A percentile compares a stretch with the other conserved stretches of the same genome.
These are phyloP conservation scores for Hanseniaspora taiwanica DNA, from an alignment of 805 yeast species.

Conservation along the genomic window DNA sequence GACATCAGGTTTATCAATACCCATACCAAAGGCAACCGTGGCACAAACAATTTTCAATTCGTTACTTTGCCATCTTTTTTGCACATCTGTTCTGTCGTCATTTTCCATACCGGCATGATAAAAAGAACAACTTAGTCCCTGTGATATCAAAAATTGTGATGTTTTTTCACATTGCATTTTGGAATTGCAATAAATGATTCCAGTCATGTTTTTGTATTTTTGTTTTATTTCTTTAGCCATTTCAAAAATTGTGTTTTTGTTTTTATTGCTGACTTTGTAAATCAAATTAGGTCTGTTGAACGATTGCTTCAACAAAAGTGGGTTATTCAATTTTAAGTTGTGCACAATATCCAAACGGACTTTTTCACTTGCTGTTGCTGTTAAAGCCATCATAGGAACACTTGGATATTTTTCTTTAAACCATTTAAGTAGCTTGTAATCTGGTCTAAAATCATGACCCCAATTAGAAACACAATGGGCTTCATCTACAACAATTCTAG, in stretches of 20 bases:
- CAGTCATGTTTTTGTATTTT: slow-evolving; percentile 48
- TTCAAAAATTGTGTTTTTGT: slow-evolving; percentile 38
- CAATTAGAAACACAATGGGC: slow-evolving; percentile 97
- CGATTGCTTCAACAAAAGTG: slow-evolving; percentile 70
- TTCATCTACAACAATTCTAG: slow-evolving; percentile 87
- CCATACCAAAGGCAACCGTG: slow-evolving; percentile 98
- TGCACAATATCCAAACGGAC: slow-evolving; percentile 78
- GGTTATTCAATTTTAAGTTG: slow-evolving; percentile 50
- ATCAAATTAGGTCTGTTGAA: slow-evolving; percentile 79
- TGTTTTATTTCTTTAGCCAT: slow-evolving; percentile 41
- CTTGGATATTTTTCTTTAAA: slow-evolving; percentile 64
- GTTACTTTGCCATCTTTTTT: slow-evolving; percentile 69
- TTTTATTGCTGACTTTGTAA: slow-evolving; percentile 65
- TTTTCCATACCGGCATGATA: slow-evolving; percentile 95
- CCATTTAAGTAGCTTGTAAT: slow-evolving; percentile 66
- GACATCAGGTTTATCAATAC: slow-evolving; percentile 93
- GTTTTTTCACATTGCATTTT: slow-evolving; percentile 80
- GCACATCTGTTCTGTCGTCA: slow-evolving; percentile 60
- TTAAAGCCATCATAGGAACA: slow-evolving; percentile 87
- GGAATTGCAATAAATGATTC: slow-evolving; percentile 89
- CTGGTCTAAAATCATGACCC: slow-evolving; percentile 98
- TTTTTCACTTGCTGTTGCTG: slow-evolving; percentile 91
- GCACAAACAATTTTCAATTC: slow-evolving; percentile 76
- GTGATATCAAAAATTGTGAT: slow-evolving; percentile 40
- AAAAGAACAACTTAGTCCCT: slow-evolving; percentile 56